A percentile compares a stretch with the other conserved stretches of the same genome.
phyloP scores from a whole-genome alignment of 2,329 filamentous ascomycete genomes.

The Penicillium janthinellum region DNA sequence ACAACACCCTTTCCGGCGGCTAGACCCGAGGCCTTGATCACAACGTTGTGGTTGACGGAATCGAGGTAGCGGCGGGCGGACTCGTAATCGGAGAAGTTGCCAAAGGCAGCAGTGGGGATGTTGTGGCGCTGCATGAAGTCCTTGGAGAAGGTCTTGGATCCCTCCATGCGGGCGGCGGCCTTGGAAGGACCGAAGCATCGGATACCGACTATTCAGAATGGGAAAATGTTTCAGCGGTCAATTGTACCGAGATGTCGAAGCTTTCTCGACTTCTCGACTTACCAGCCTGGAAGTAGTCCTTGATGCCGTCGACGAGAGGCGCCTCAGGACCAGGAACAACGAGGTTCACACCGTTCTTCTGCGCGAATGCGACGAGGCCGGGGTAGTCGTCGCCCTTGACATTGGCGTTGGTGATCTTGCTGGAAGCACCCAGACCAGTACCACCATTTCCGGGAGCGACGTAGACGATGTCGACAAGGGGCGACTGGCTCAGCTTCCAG shows the following conservation, averaged over 20 bases:
- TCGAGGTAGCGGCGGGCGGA: slow-evolving; percentile 75
- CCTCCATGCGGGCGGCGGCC: slow-evolving; percentile 86
- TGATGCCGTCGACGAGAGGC: slow-evolving; percentile 88
- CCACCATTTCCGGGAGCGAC: slow-evolving; percentile 81
- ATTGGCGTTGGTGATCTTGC: slow-evolving; percentile 72
- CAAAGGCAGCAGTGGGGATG: slow-evolving; percentile 88
- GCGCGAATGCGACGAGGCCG: slow-evolving; percentile 73
- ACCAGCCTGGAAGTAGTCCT: slow-evolving; percentile 73
- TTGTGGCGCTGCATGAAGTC: slow-evolving; percentile 93
- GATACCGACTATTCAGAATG: slow-evolving; percentile 60
- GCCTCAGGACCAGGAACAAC: slow-evolving; percentile 90
- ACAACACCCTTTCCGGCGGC: slow-evolving; percentile 96
- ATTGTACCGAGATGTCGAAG: not conserved
- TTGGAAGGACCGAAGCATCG: slow-evolving; percentile 83
- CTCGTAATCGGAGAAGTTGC: slow-evolving; percentile 80
- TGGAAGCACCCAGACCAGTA: slow-evolving; percentile 59
- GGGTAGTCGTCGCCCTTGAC: slow-evolving; percentile 77
- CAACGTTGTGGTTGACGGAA: slow-evolving; percentile 69
- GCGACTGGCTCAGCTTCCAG: slow-evolving; percentile 88
- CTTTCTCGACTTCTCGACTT: slow-evolving; percentile 27
- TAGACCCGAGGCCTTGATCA: slow-evolving; percentile 91
- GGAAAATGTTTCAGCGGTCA: slow-evolving; percentile 6
- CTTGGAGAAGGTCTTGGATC: slow-evolving; percentile 95
- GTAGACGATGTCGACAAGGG: slow-evolving; percentile 72
- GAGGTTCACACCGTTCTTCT: slow-evolving; percentile 73